phyloP scores from a whole-genome alignment of 2,329 filamentous ascomycete species.

The Dothistroma pini region DNA sequence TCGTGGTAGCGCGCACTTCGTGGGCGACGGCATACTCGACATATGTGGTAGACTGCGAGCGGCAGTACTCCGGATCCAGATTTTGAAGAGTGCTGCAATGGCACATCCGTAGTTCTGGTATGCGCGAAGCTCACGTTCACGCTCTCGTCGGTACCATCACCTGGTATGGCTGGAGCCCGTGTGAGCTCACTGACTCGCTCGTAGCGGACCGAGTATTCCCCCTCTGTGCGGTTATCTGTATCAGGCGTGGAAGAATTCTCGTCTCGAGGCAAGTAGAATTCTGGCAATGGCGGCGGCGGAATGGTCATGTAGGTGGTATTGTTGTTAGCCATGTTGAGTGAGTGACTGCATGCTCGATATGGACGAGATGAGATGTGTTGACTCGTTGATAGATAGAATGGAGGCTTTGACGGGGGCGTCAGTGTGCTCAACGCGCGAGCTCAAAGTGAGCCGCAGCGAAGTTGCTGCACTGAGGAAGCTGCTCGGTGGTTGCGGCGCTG shows the following conservation, averaged over 20 bases:
- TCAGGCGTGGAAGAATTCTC: not conserved
- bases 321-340: constrained; percentile 16
- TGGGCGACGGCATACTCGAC: constrained; percentile 33
- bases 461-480: not conserved
- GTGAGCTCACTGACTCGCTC: not conserved
- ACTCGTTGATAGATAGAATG: not conserved
- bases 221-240: not conserved
- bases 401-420: not conserved
- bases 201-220: not conserved
- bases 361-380: constrained; percentile 7
- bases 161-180: not conserved
- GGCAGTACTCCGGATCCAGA: constrained; percentile 20
- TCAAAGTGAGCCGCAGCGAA: not conserved
- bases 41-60: constrained; percentile 35
- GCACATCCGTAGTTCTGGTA: not conserved
- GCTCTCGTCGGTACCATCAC: constrained; percentile 7
- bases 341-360: constrained; percentile 12
- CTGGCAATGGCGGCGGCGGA: constrained; percentile 29
- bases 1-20: constrained; percentile 35
- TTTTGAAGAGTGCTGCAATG: not conserved
- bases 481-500: not conserved
- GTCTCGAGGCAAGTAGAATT: constrained; percentile 23
- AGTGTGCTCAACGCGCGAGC: not conserved
- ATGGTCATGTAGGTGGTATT: constrained; percentile 20
- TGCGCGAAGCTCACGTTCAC: not conserved